Evolutionary conservation across 208 protist genomes (phyloP).

Genomic region (Acanthamoeba royreba): DNA sequence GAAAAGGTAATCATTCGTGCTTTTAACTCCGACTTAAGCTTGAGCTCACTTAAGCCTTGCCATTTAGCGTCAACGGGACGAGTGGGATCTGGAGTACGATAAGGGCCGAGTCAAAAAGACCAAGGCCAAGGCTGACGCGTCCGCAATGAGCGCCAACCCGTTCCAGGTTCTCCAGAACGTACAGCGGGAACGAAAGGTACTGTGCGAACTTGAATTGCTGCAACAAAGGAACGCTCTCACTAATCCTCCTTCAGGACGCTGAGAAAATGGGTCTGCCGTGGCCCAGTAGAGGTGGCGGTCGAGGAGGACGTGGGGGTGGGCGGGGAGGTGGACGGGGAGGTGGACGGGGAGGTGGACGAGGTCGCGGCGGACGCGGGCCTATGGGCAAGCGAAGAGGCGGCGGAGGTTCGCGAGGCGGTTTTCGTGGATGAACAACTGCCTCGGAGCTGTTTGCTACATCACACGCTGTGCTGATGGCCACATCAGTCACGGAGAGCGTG

Average conservation of each 20-base stretch:
- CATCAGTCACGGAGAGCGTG: too few relatives aligned
- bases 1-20: not conserved
- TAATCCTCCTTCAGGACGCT: not conserved
- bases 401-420: not conserved
- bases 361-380: not conserved
- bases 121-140: conserved; percentile 2
- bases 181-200: not conserved
- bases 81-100: conserved; percentile 61
- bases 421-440: not conserved
- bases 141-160: not conserved
- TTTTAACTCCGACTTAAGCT: too few relatives aligned
- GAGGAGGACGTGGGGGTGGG: not conserved
- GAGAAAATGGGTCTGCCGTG: not conserved
- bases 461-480: too few relatives aligned
- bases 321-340: not conserved
- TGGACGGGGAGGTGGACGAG: not conserved
- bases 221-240: not conserved
- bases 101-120: conserved; percentile 60
- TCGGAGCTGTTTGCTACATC: too few relatives aligned
- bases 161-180: conserved; percentile 22
- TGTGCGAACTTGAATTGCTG: too few relatives aligned
- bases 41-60: too few relatives aligned
- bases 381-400: not conserved
- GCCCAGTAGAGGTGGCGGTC: not conserved
- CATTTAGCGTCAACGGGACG: conserved; percentile 35